Conservation (phyloP, 306 rosid genomes). For the Prunus fruticosa region DNA sequence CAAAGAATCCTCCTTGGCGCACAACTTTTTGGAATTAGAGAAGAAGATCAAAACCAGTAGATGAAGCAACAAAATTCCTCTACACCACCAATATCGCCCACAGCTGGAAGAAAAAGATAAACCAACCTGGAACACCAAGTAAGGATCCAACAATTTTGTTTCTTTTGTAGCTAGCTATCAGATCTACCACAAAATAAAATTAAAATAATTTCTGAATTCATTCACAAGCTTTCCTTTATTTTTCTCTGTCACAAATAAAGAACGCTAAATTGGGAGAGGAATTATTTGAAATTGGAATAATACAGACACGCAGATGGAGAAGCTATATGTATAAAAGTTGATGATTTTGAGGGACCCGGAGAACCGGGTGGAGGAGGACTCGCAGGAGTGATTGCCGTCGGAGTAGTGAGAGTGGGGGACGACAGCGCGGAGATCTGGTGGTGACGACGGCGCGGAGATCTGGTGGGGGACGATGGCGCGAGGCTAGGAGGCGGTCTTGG, state of each 20-base stretch:
- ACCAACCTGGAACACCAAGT: conserved; percentile 88
- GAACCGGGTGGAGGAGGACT: too few relatives aligned
- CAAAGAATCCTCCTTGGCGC: conserved; percentile 4
- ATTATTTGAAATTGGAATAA: neutral
- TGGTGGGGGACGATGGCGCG: too few relatives aligned
- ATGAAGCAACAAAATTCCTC: conserved; percentile 65
- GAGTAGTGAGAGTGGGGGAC: too few relatives aligned
- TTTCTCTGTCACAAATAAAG: neutral
- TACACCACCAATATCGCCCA: conserved; percentile 50
- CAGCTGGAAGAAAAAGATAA: conserved; percentile 70
- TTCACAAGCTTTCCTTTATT: neutral
- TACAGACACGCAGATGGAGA: neutral
- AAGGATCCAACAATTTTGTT: conserved; percentile 20
- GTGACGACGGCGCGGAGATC: too few relatives aligned
- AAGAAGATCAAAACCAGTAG: conserved; percentile 55
- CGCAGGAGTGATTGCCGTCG: too few relatives aligned
- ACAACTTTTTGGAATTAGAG: conserved; percentile 54
- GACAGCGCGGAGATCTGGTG: too few relatives aligned
- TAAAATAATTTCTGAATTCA: neutral
- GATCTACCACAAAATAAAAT: neutral
- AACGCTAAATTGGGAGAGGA: neutral
- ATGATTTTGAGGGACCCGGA: neutral
- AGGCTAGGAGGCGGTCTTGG: too few relatives aligned
- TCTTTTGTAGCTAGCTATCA: too few relatives aligned
- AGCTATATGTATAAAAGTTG: neutral